Conservation (phyloP, 331 rosid species). For the Quercus phellos region DNA sequence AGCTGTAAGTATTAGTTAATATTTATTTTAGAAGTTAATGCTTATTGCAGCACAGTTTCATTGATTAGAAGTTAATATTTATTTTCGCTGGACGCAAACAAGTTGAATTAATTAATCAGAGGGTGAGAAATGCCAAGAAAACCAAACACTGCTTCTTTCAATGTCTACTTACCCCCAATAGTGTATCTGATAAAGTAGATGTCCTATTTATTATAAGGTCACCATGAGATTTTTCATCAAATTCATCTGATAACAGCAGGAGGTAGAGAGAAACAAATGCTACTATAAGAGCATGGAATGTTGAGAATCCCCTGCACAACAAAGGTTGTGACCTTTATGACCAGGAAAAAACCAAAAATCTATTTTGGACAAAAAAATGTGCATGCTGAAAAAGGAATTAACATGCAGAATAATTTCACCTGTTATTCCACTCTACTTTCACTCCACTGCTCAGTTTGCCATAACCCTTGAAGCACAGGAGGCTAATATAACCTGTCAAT, state of each 20-base stretch:
- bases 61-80: background rate
- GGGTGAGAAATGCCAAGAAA: background rate
- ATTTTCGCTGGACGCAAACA: background rate
- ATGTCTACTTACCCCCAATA: conserved; percentile 62
- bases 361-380: background rate
- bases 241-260: conserved; percentile 54
- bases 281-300: conserved; percentile 75
- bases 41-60: background rate
- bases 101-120: background rate
- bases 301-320: conserved; percentile 79
- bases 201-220: conserved; percentile 50
- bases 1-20: background rate
- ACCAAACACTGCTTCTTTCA: conserved; percentile 3
- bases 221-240: conserved; percentile 39
- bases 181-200: conserved; percentile 63
- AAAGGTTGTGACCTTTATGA: background rate
- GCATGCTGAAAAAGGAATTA: background rate
- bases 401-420: conserved; percentile 45
- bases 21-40: no score
- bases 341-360: conserved; percentile 2
- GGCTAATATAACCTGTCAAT: conserved; percentile 54
- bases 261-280: conserved; percentile 66
- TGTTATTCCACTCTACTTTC: conserved; percentile 83
- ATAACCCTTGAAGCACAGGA: conserved; percentile 41
- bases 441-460: conserved; percentile 40